Base-by-base conservation (phyloP, 1,139 yeast genomes). In the Lodderomyces beijingensis region DNA sequence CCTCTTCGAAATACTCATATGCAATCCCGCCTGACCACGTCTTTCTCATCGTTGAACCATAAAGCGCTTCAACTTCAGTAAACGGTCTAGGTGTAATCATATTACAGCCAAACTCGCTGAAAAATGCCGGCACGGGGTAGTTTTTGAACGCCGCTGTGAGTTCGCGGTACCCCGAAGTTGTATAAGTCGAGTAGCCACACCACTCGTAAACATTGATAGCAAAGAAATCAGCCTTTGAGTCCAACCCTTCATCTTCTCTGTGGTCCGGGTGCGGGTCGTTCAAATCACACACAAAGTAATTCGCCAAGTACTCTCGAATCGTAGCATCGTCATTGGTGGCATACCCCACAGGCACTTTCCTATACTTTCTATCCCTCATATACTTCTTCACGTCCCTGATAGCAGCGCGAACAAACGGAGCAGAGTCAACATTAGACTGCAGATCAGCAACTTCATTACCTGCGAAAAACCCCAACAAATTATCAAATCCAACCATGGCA, bases 151-250 rank as follows among this genome's bases (percentile, higher is more conserved):
- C 74, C 7, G 58, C 43, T 0, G 81, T 74, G 43, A 80, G 57
- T 18, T 74, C 79, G 38, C 65, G 57, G 42, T 74, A 77, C 0
- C 83, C 83, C 30, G 79, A 73, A 3, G 74, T 63, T 11, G 67
- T 62, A 47, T 62, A 75, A 5, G 75, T 63, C 1, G 82, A 76
- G 41, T 74, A 70, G 0, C 83, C 84, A 57, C 84, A 77, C 83
- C 84, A 77, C 47, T 76, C 81, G 48, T 76, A 77, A 71, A 75
- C 76, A 45, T 77, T 77, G 31, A 77, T 59, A 1, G 79, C 82
- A 45, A 74, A 69, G 44, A 77, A 77, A 45, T 77, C 83, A 7
- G 70, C 61, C 12, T 40, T 42, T 4, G 46, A 31, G 7, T 43
- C 60, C 7, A 43, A 47, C n/a, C 28, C 24, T 3, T 27, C 24